phyloP scores from a whole-genome alignment of 306 rosid genomes.

The Benincasa hispida region DNA sequence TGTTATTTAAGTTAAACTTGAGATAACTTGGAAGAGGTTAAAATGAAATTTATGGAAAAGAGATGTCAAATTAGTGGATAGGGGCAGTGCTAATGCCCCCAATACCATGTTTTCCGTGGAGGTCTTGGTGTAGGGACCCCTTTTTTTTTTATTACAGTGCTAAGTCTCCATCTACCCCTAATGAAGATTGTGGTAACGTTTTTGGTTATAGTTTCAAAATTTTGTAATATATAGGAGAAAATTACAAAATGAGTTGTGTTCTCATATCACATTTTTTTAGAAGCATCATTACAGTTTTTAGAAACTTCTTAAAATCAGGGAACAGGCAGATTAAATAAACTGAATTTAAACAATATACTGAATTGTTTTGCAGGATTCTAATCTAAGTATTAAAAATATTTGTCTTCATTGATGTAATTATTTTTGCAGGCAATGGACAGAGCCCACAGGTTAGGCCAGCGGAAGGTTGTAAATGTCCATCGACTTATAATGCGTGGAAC shows the following conservation, averaged over 20 bases:
- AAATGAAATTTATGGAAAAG: neutral
- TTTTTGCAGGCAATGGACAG: conserved; percentile 85
- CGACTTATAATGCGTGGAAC: conserved; percentile 99
- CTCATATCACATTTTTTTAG: neutral
- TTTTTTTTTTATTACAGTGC: neutral
- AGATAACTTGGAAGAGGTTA: neutral
- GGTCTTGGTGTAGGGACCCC: neutral
- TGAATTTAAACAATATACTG: neutral
- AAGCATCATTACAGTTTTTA: neutral
- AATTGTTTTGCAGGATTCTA: neutral
- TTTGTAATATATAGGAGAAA: neutral
- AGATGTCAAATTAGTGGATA: neutral
- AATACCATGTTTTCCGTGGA: neutral
- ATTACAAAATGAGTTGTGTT: neutral
- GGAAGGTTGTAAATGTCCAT: conserved; percentile 85
- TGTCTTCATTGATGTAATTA: neutral
- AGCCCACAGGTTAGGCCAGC: conserved; percentile 96
- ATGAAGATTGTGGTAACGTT: neutral
- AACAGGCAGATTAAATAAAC: neutral
- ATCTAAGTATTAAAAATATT: neutral
- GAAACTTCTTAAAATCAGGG: neutral
- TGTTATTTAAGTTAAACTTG: neutral
- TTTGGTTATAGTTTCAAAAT: neutral
- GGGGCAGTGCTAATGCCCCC: neutral
- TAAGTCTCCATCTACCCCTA: neutral